phyloP scores from a whole-genome alignment of 2,329 filamentous ascomycete species.

The Orbilia oligospora region DNA sequence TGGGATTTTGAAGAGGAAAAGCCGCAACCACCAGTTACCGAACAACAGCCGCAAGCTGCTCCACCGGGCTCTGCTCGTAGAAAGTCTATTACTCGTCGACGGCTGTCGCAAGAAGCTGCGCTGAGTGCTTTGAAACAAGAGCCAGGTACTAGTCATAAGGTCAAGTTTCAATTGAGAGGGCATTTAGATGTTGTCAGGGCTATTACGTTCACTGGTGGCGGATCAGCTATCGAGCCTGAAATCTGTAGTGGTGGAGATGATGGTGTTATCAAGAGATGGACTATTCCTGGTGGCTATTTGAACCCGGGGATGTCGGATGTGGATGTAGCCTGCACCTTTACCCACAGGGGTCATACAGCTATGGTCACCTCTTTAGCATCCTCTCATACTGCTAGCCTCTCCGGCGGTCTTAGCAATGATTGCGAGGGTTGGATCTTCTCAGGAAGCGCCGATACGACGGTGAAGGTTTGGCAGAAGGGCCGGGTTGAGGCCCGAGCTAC shows the following conservation, averaged over 20 bases:
- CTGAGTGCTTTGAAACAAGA: slow-evolving; percentile 72
- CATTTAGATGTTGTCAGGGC: slow-evolving; percentile 94
- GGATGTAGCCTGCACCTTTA: slow-evolving; percentile 93
- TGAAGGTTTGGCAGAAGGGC: slow-evolving; percentile 95
- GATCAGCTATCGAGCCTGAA: slow-evolving; percentile 94
- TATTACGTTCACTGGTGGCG: slow-evolving; percentile 96
- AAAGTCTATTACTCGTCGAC: slow-evolving; percentile 80
- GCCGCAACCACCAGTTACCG: slow-evolving; percentile 81
- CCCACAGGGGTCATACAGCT: slow-evolving; percentile 92
- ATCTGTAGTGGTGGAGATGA: slow-evolving; percentile 97
- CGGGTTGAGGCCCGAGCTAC: slow-evolving; percentile 95
- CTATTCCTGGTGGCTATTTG: slow-evolving; percentile 85
- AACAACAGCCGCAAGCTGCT: slow-evolving; percentile 75
- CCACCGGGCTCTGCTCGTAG: slow-evolving; percentile 76
- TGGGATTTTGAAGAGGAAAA: slow-evolving; percentile 92
- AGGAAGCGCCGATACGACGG: slow-evolving; percentile 91
- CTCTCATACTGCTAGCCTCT: slow-evolving; percentile 85
- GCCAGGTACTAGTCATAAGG: slow-evolving; percentile 81
- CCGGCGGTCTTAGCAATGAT: slow-evolving; percentile 70
- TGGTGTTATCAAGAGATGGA: slow-evolving; percentile 95
- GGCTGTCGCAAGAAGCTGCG: slow-evolving; percentile 74
- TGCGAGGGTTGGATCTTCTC: slow-evolving; percentile 99
- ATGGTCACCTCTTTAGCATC: slow-evolving; percentile 88
- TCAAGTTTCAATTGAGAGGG: slow-evolving; percentile 90
- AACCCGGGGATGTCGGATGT: slow-evolving; percentile 79